Conservation (phyloP, 768 basidiomycete genomes). For the Russula ochroleuca region DNA sequence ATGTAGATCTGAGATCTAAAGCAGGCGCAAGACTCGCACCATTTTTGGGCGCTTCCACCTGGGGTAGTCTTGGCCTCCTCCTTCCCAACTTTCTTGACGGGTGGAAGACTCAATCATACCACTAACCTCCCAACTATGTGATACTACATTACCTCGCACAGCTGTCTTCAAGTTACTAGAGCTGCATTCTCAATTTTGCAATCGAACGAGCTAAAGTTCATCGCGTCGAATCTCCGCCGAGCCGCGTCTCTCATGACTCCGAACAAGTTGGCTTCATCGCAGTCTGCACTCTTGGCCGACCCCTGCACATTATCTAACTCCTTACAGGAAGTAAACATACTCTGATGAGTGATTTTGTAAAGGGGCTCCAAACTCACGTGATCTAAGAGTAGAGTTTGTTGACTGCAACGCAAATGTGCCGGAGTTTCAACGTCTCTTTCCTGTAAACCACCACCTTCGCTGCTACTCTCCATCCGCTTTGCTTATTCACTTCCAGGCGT, state of each 20-base stretch:
- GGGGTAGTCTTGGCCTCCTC: conserved; percentile 27
- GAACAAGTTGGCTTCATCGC: conserved; percentile 4
- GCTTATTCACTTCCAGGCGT: conserved; percentile 27
- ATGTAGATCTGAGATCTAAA: conserved; percentile 36
- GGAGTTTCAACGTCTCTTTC: conserved; percentile 30
- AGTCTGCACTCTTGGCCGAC: background rate
- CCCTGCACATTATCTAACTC: background rate
- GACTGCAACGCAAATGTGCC: conserved; percentile 28
- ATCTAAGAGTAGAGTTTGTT: conserved; percentile 31
- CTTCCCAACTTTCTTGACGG: background rate
- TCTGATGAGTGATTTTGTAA: conserved; percentile 12
- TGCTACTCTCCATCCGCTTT: conserved; percentile 29
- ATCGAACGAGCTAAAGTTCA: conserved; percentile 7
- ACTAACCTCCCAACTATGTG: background rate
- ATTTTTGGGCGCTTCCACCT: conserved; percentile 37
- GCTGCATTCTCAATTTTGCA: background rate
- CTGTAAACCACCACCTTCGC: conserved; percentile 49
- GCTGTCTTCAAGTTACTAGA: background rate
- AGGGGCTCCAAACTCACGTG: conserved; percentile 26
- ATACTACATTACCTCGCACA: background rate
- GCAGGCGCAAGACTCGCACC: conserved; percentile 35
- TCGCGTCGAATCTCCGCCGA: conserved; percentile 15
- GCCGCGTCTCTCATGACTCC: conserved; percentile 1
- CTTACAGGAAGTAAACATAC: conserved; percentile 1
- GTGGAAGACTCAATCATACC: background rate